Evolutionary conservation across 208 protist species (phyloP).

Genomic region (Trypanosoma caninum): DNA sequence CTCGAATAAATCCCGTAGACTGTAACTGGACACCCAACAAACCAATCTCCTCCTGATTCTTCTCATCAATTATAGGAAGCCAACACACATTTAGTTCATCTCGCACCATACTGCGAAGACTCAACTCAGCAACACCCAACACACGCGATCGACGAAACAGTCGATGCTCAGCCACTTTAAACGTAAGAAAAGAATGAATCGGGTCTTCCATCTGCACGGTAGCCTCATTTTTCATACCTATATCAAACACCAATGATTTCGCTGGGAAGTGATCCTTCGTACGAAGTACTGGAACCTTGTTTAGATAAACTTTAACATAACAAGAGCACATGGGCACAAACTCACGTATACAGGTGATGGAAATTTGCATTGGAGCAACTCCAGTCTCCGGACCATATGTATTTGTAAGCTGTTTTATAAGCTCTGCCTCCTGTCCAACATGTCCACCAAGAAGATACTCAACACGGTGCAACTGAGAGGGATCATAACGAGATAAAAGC

Average conservation of each 20-base stretch:
- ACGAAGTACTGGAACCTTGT: slow-evolving; percentile 43
- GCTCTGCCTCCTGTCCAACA: slow-evolving; percentile 27
- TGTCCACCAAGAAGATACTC: slow-evolving; percentile 53
- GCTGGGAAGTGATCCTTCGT: slow-evolving; percentile 38
- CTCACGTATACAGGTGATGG: slow-evolving; percentile 50
- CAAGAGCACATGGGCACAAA: slow-evolving; percentile 34
- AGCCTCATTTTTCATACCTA: slow-evolving; percentile 65
- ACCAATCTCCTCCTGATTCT: slow-evolving; percentile 24
- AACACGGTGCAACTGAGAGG: slow-evolving; percentile 60
- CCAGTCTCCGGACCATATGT: slow-evolving; percentile 28
- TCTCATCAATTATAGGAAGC: slow-evolving; percentile 46
- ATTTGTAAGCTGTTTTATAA: slow-evolving; percentile 29
- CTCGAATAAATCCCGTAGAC: slow-evolving; percentile 64
- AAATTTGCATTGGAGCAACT: slow-evolving; percentile 64
- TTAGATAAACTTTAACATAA: slow-evolving; percentile 76
- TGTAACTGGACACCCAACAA: slow-evolving; percentile 63
- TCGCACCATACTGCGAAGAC: slow-evolving; percentile 47
- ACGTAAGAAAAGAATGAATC: slow-evolving; percentile 32
- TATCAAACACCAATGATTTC: slow-evolving; percentile 34
- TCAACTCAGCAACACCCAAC: slow-evolving; percentile 46
- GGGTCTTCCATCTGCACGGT: slow-evolving; percentile 50
- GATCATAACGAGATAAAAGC: slow-evolving; percentile 39
- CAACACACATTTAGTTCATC: slow-evolving; percentile 66
- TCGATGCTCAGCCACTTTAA: slow-evolving; percentile 55
- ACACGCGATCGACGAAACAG: slow-evolving; percentile 29